A percentile compares a stretch with the other conserved stretches of the same genome.
Evolutionary conservation across 83 land plant genomes (phyloP).

Genomic region (Isoetes engelmannii): DNA sequence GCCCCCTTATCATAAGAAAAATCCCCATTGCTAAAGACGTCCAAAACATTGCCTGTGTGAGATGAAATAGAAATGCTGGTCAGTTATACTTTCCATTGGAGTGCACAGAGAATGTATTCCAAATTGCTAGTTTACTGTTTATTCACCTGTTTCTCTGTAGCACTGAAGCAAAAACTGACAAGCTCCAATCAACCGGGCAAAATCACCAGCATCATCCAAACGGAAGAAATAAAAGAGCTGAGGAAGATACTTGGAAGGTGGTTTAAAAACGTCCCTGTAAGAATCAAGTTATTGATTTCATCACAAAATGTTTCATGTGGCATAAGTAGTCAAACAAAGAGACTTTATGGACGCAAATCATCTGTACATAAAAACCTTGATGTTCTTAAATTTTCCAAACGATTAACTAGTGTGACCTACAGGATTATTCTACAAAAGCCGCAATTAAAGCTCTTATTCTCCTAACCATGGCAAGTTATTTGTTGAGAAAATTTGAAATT

Average conservation of each 20-base stretch:
- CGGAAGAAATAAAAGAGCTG: conserved; percentile 67
- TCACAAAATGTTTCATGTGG: too few species aligned
- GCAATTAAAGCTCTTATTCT: not conserved
- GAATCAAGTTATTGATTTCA: not conserved
- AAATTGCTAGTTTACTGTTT: too few species aligned
- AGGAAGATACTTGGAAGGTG: conserved; percentile 61
- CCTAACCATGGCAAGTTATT: too few species aligned
- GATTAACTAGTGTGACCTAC: not conserved
- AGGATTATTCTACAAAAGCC: not conserved
- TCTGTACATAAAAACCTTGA: not conserved
- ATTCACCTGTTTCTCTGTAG: conserved; percentile 40
- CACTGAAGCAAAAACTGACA: conserved; percentile 50
- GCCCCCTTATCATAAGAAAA: too few species aligned
- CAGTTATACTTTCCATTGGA: too few species aligned
- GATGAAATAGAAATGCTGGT: too few species aligned
- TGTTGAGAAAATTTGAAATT: too few species aligned
- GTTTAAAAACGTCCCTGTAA: conserved; percentile 45
- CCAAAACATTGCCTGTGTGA: too few species aligned
- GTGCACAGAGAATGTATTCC: too few species aligned
- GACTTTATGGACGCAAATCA: not conserved
- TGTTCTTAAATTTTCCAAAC: conserved; percentile 2
- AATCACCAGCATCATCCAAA: conserved; percentile 45
- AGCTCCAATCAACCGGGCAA: conserved; percentile 50
- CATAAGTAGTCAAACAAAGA: not conserved
- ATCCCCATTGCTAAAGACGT: too few species aligned